Base-by-base conservation (phyloP, 306 rosid species). In the Ochetophila trinervis region DNA sequence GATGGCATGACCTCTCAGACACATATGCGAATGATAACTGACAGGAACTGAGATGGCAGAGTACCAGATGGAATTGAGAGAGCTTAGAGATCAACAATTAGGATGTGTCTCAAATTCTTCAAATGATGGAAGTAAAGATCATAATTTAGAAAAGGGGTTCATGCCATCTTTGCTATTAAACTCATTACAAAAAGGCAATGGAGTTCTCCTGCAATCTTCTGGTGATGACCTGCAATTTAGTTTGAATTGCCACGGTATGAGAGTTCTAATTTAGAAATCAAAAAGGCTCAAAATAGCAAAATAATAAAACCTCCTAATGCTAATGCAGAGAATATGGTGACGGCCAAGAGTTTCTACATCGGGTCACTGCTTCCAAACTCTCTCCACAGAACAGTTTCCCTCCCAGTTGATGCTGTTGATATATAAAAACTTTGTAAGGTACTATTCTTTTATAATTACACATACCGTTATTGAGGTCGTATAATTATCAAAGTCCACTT, bases 321-420 rank as follows among this genome's bases (percentile, higher is more conserved):
- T 9, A 68, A 44, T 57, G 66, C 67, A 35, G 76, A 74, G 69
- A 76, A 58, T 34, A 55, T 45, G 69, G 48, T 51, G 56, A 62
- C 67, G 49, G 66, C 73, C 52, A 82, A 71, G 80, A 75, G 77
- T 62, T 74, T 60, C 24, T 62, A 34, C 80, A 64, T 53, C 58
- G 81, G 79, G 5, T 76, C 86, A 7, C 74, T 86, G 59, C 82
- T 86, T 70, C 87, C 84, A 15, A 80, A 64, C 58, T 70, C 88
- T 47, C 79, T 85, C 68, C 87, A 84, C 62, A 79, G 97, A 68
- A 65, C 96, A 66, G 82, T 82, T 71, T 85, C 96, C 21, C 89
- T 91, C 45, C 95, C 96, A 9, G 88, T 86, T 76, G 94, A 86
- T 81, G 95, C 95, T 66, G 86, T 86, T 74, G 77, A 85, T 85